These are phyloP conservation scores for Saccharomycopsis sp. DNA, from an alignment of 805 yeast species.

Conservation along the genomic window DNA sequence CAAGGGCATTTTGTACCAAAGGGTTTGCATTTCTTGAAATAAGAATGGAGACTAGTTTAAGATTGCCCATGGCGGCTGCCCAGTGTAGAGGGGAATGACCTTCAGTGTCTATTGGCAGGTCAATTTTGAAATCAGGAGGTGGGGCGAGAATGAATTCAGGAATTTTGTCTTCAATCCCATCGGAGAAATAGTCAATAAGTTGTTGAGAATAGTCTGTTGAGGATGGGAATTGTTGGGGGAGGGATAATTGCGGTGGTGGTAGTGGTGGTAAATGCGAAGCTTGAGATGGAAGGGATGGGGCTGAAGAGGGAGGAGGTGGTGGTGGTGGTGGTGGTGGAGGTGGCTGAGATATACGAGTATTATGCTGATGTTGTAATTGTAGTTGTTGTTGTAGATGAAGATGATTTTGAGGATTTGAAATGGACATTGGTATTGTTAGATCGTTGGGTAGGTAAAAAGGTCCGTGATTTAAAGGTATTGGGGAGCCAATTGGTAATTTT, in stretches of 20 bases:
- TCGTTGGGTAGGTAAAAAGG: too few species aligned
- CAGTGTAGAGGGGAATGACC: slow-evolving; percentile 79
- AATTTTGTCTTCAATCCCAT: slow-evolving; percentile 23
- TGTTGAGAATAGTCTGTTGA: slow-evolving; percentile 3
- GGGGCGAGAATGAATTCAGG: slow-evolving; percentile 33
- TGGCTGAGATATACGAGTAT: background rate
- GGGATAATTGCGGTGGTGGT: background rate
- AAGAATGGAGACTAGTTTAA: slow-evolving; percentile 48
- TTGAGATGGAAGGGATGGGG: background rate
- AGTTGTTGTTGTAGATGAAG: slow-evolving; percentile 13
- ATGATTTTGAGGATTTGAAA: slow-evolving; percentile 1
- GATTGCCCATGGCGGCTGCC: slow-evolving; percentile 75
- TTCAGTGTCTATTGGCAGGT: slow-evolving; percentile 65
- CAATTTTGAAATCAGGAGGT: slow-evolving; percentile 55
- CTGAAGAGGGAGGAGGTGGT: slow-evolving; percentile 2
- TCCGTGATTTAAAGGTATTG: too few species aligned
- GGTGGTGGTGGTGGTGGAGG: slow-evolving; percentile 6
- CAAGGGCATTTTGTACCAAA: slow-evolving; percentile 40
- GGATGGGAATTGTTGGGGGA: slow-evolving; percentile 1
- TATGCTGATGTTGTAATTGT: slow-evolving; percentile 23
- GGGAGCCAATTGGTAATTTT: too few species aligned
- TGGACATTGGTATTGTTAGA: slow-evolving; percentile 6
- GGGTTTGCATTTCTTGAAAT: slow-evolving; percentile 54
- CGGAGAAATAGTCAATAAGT: slow-evolving; percentile 17
- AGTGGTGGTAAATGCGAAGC: background rate